Evolutionary conservation across 805 yeast genomes (phyloP).

Genomic region (Saturnispora galanensis): DNA sequence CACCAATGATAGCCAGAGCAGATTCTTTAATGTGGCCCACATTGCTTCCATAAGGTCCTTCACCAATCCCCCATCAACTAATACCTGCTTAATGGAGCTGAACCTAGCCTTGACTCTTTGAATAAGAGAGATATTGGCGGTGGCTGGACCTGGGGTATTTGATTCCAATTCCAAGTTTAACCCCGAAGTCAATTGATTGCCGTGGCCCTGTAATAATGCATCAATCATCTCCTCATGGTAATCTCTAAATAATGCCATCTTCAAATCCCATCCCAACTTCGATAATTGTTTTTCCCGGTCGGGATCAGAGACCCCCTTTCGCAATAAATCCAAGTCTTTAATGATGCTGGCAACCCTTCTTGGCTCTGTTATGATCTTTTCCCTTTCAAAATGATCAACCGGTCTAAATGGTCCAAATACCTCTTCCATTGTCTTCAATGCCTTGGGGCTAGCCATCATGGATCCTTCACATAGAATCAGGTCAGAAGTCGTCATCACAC

Average conservation of each 20-base stretch:
- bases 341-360: background rate
- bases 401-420: background rate
- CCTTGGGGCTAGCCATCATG: background rate
- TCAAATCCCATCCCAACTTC: conserved; percentile 1
- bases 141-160: no score
- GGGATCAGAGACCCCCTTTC: background rate
- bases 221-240: conserved; percentile 4
- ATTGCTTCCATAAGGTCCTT: no score
- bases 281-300: background rate
- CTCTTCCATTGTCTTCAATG: background rate
- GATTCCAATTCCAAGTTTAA: background rate
- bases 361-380: background rate
- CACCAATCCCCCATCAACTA: no score
- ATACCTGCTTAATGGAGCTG: no score
- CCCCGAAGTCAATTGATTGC: background rate
- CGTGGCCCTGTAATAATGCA: background rate
- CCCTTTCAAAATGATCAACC: no score
- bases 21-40: no score
- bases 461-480: background rate
- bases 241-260: background rate
- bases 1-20: no score
- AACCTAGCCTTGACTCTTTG: no score
- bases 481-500: conserved; percentile 1
- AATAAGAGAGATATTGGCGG: no score
- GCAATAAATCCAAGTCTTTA: background rate